phyloP scores from a whole-genome alignment of 2,329 filamentous ascomycete genomes.

The Diaporthe batatas region DNA sequence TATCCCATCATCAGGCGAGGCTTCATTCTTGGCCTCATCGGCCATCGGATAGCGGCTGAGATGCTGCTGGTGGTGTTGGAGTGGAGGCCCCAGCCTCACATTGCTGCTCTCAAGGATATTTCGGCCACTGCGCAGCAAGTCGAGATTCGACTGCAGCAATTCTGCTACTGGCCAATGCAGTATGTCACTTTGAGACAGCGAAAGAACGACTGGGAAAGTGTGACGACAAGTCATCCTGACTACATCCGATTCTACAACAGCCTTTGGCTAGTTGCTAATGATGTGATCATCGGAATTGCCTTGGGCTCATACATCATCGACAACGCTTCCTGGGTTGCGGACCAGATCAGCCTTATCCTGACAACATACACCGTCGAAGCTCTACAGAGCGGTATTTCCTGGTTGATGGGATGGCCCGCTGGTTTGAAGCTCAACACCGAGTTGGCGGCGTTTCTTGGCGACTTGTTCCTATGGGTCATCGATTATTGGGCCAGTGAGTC shows the following conservation, averaged over 20 bases:
- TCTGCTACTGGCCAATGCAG: slow-evolving; percentile 99
- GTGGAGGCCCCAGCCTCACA: slow-evolving; percentile 83
- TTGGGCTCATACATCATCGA: slow-evolving; percentile 97
- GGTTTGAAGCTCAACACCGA: slow-evolving; percentile 96
- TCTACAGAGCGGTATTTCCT: slow-evolving; percentile 88
- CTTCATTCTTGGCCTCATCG: slow-evolving; percentile 84
- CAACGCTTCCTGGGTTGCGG: slow-evolving; percentile 87
- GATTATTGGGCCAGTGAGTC: slow-evolving; percentile 91
- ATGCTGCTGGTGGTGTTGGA: slow-evolving; percentile 83
- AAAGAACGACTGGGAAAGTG: slow-evolving; percentile 94
- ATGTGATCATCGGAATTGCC: slow-evolving; percentile 98
- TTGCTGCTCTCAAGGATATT: slow-evolving; percentile 91
- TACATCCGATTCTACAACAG: slow-evolving; percentile 99
- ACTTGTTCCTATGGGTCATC: slow-evolving; percentile 98
- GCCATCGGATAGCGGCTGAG: slow-evolving; percentile 85
- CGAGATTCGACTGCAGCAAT: slow-evolving; percentile 96
- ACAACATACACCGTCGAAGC: slow-evolving; percentile 89
- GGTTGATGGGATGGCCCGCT: slow-evolving; percentile 96
- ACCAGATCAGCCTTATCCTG: slow-evolving; percentile 81
- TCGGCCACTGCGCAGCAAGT: slow-evolving; percentile 97
- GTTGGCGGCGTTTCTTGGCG: slow-evolving; percentile 91
- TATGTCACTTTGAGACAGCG: slow-evolving; percentile 91
- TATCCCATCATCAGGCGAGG: slow-evolving; percentile 80
- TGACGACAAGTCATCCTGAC: slow-evolving; percentile 94
- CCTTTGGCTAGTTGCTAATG: slow-evolving; percentile 97